Conservation (phyloP, 2,329 filamentous ascomycete species). For the Aspergillus sp. region DNA sequence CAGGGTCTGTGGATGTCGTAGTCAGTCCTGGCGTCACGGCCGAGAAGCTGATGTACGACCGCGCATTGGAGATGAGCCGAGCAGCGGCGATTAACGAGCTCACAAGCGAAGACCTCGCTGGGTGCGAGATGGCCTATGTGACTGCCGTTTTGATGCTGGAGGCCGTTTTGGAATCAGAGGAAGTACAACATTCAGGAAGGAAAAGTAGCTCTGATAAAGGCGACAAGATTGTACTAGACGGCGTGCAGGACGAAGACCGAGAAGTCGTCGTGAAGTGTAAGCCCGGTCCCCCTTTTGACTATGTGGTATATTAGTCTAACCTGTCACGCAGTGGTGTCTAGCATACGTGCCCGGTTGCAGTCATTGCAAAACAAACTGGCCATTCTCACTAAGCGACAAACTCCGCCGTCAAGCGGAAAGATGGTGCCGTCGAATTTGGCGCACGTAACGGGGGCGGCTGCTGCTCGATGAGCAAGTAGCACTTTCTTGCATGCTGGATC, state of each 20-base stretch:
- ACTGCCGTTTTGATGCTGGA: constrained; percentile 95
- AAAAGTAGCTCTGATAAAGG: constrained; percentile 21
- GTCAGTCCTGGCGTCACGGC: constrained; percentile 88
- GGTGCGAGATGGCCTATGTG: constrained; percentile 89
- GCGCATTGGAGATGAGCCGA: constrained; percentile 94
- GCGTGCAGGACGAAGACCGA: constrained; percentile 48
- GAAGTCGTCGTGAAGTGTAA: constrained; percentile 52
- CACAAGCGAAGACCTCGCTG: constrained; percentile 80
- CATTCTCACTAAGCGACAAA: constrained; percentile 49
- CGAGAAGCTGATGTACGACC: constrained; percentile 97
- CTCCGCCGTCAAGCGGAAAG: constrained; percentile 34
- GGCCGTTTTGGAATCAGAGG: constrained; percentile 85
- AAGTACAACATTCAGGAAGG: constrained; percentile 42
- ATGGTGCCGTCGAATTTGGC: constrained; percentile 31
- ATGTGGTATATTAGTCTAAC: constrained; percentile 23
- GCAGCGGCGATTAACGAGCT: constrained; percentile 94
- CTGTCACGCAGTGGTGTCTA: constrained; percentile 43
- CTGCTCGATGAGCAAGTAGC: constrained; percentile 29
- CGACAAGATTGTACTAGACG: constrained; percentile 42
- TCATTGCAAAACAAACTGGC: constrained; percentile 52
- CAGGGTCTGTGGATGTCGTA: constrained; percentile 72
- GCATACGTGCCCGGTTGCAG: constrained; percentile 49
- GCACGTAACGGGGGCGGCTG: constrained; percentile 33
- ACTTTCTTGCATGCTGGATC: constrained; percentile 16
- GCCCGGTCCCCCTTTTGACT: constrained; percentile 22